Base-by-base conservation (phyloP, 2,329 filamentous ascomycete species). In the Zymoseptoria passerinii region DNA sequence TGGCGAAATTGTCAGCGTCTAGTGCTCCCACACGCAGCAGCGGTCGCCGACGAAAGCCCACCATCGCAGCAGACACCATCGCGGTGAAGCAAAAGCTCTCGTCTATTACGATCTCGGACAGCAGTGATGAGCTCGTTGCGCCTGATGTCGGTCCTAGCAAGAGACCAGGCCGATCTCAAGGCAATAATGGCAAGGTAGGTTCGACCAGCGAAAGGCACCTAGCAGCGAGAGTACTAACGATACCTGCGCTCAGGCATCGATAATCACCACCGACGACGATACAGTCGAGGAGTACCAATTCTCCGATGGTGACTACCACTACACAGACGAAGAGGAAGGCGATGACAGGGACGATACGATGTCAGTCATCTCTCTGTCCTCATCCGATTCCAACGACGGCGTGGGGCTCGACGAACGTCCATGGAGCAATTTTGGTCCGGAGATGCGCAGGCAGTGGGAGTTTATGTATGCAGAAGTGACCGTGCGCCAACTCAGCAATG, bases 401-500 rank as follows among this genome's bases (percentile, higher is more conserved):
- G 49, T 49, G 28, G 55, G 57, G 4, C 50, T 65, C 10, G 20
- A 55, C 27, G 54, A 61, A 13, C 60, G 63, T 8, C 68, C 68
- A 18, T 69, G 67, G 68, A 58, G 52, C 20, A n/a, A 59, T 28
- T 68, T 68, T 49, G 40, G 44, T 29, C 16, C 53, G 7, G 53
- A 55, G 8, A 52, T 56, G 56, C 66, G 67, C 48, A 35, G 52
- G 20, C 19, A 56, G n/a, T 64, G 59, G 60, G 68, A 70, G 58
- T 51, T 54, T 4, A 68, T 68, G 65, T 71, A 67, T 58, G 58
- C 58, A 35, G 58, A 62, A 8, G 56, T 65, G n/a, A 57, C 55
- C 5, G 56, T 58, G 27, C 50, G 51, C 29, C 60, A 65, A 1
- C 53, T 69, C 23, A 44, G 59, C 29, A 61, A 62, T n/a, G 61